Evolutionary conservation across 2,329 filamentous ascomycete genomes (phyloP).

Genomic region (Paraconiothyrium brasiliense): DNA sequence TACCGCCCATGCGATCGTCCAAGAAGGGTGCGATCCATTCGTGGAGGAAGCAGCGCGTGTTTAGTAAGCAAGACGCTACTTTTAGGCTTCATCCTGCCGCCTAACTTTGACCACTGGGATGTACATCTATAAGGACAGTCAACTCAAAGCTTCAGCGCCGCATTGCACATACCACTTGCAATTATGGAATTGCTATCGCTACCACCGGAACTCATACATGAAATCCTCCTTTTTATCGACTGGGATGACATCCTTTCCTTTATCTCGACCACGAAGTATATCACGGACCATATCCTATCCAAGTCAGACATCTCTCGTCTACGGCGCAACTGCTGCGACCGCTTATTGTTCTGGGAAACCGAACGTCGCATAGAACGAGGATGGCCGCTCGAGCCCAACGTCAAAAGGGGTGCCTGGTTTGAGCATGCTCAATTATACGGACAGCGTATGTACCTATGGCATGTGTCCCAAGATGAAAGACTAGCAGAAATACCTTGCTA

Average conservation of each 20-base stretch:
- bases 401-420: not conserved
- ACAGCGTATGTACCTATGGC: not conserved
- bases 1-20: not conserved
- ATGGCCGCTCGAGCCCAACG: not conserved
- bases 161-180: no score
- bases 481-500: not conserved
- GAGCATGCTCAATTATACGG: not conserved
- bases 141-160: no score
- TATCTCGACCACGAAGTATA: not conserved
- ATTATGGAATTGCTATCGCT: not conserved
- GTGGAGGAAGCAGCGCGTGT: not conserved
- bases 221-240: not conserved
- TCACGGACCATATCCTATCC: not conserved
- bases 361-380: not conserved
- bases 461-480: not conserved
- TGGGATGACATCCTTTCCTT: slow-evolving; percentile 2
- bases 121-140: no score
- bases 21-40: no score
- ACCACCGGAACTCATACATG: slow-evolving; percentile 2
- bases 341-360: not conserved
- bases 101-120: no score
- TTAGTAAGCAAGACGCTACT: not conserved
- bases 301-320: not conserved
- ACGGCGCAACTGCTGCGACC: not conserved
- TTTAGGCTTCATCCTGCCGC: no score